Base-by-base conservation (phyloP, 2,329 filamentous ascomycete species). In the Microcera coccophila region DNA sequence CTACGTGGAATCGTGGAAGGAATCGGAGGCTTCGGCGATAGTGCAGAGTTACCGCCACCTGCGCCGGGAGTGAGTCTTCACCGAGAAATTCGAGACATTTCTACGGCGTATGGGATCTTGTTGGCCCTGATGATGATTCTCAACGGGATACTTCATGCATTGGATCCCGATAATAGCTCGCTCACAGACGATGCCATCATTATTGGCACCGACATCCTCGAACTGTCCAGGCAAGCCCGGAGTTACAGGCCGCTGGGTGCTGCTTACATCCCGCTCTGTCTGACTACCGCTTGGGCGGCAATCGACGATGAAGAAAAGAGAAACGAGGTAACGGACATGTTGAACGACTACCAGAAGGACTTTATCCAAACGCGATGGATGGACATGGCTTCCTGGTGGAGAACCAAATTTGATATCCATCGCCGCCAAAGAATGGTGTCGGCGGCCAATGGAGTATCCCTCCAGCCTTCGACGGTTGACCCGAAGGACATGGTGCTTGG, bases 211-310 rank as follows among this genome's bases (percentile, higher is more conserved):
- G 58, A 64, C 22, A 45, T 53, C 2, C 41, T 62, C 7, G 39
- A 39, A 9, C 38, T 62, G 10, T 55, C 54, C 3, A 40, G 57
- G 14, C 36, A 44, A 10, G 54, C 54, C 2, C 20, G 38, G 12
- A 29, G 38, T 11, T 55, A 58, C 34, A 37, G 57, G 7, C 61
- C 62, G 4, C 34, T 63, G 1, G 62, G 57, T 1, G 54, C 61
- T 5, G 53, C 52, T 21, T 57, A 59, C 17, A 50, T 61, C 20
- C 55, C 59, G 4, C 39, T 57, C 2, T 55, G 49, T 10, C 45
- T 64, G 3, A 35, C 59, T 8, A 42, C 56, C 1, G 61, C 54
- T 0, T 62, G 56, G 56, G 49, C 53, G 1, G 45, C 50, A 17
- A 52, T 53, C 3, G 60, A 60, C 3, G 69, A 72, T 11, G 15